Conservation (phyloP, 345 rosid genomes). For the Heritiera fomes region DNA sequence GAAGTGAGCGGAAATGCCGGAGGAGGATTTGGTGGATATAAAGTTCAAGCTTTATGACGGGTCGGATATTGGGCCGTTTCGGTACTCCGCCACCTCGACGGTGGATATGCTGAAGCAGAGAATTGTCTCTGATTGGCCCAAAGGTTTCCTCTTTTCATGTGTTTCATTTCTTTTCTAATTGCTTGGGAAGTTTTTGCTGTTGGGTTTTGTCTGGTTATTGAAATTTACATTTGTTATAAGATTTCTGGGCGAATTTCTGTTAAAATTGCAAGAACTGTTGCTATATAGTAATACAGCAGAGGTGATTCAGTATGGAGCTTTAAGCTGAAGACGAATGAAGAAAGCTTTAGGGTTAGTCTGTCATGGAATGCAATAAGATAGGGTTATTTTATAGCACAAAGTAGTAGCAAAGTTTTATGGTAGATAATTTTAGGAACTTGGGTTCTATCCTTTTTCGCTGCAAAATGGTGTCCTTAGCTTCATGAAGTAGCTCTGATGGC, state of each 20-base stretch:
- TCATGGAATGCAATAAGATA: too few relatives aligned
- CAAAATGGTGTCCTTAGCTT: too few relatives aligned
- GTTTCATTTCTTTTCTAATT: neutral
- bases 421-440: too few relatives aligned
- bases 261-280: neutral
- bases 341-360: too few relatives aligned
- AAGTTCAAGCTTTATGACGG: conserved; percentile 92
- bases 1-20: conserved; percentile 63
- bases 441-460: too few relatives aligned
- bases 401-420: too few relatives aligned
- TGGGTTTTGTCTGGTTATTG: neutral
- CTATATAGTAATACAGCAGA: neutral
- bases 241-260: neutral
- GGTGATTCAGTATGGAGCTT: neutral
- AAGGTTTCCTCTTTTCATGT: conserved; percentile 45
- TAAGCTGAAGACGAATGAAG: too few relatives aligned
- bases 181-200: neutral
- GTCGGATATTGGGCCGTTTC: conserved; percentile 90
- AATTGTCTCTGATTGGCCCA: conserved; percentile 92
- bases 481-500: too few relatives aligned
- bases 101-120: conserved; percentile 88
- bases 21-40: conserved; percentile 78
- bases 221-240: neutral
- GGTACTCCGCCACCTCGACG: conserved; percentile 77
- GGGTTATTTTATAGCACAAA: too few relatives aligned